Percentiles rank a stretch among this genome's conserved stretches.
Evolutionary conservation across 140 eudicot genomes (phyloP).

Genomic region (Anethum foeniculum): DNA sequence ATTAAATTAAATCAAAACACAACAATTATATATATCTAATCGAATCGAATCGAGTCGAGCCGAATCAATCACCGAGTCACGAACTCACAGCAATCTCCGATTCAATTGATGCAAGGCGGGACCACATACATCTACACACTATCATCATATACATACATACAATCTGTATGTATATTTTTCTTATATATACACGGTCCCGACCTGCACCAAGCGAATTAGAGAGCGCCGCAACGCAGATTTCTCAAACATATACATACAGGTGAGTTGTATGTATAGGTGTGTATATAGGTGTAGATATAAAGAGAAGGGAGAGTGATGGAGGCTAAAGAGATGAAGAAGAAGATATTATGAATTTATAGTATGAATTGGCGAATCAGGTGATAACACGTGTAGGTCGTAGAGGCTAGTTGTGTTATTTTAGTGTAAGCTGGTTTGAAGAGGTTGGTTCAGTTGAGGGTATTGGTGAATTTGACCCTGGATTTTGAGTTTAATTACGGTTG

Average conservation of each 20-base stretch:
- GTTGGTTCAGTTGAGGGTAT: background rate
- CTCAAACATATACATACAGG: background rate
- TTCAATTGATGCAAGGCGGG: constrained; percentile 99
- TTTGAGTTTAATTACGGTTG: background rate
- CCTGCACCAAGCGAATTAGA: constrained; percentile 99
- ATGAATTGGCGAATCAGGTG: constrained; percentile 17
- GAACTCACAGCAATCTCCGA: constrained; percentile 55
- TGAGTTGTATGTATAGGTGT: background rate
- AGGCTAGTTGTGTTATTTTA: background rate
- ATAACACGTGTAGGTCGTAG: constrained; percentile 33
- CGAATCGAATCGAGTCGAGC: background rate
- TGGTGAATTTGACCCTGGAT: background rate
- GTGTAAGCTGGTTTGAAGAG: background rate
- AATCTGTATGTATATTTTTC: background rate
- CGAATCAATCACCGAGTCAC: background rate
- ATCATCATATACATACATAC: constrained; percentile 11
- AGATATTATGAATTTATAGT: constrained; percentile 26
- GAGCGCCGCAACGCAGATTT: constrained; percentile 39
- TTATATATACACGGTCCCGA: constrained; percentile 49
- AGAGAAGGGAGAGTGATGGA: background rate
- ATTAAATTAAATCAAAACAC: background rate
- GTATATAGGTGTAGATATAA: background rate
- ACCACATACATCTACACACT: constrained; percentile 26
- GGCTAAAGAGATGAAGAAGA: background rate
- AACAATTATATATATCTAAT: background rate